A percentile compares a stretch with the other conserved stretches of the same genome.
These are phyloP conservation scores for Ganoderma leucocontextum DNA, from an alignment of 1,284 basidiomycete genomes.

Conservation along the genomic window DNA sequence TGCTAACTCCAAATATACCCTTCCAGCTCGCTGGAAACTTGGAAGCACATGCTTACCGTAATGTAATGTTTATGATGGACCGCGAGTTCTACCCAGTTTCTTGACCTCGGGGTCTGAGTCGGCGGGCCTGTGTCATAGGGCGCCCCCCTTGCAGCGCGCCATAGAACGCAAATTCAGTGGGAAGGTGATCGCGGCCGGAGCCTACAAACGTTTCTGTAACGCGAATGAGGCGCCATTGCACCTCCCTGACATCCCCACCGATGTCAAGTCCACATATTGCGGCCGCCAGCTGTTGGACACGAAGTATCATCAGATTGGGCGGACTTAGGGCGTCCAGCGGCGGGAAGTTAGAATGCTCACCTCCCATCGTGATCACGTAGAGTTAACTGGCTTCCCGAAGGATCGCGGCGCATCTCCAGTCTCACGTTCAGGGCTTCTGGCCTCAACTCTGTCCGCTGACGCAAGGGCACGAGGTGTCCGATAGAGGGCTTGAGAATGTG, in stretches of 20 bases:
- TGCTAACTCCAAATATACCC: background rate
- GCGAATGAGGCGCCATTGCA: background rate
- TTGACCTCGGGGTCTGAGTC: background rate
- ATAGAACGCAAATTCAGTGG: background rate
- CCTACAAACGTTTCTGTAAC: background rate
- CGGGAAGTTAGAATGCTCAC: slow-evolving; percentile 1
- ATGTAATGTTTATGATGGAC: background rate
- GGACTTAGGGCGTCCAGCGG: background rate
- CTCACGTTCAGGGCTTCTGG: slow-evolving; percentile 28
- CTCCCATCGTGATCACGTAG: background rate
- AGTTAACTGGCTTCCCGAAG: slow-evolving; percentile 5
- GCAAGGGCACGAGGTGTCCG: slow-evolving; percentile 18
- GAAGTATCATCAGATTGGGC: slow-evolving; percentile 8
- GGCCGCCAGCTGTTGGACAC: background rate
- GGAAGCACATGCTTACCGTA: background rate
- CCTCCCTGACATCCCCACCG: background rate
- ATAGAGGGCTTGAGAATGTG: slow-evolving; percentile 7
- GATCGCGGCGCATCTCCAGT: slow-evolving; percentile 9
- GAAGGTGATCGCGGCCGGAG: background rate
- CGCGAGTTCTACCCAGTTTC: background rate
- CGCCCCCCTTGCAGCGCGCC: background rate
- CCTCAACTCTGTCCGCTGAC: slow-evolving; percentile 27
- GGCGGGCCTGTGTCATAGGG: background rate
- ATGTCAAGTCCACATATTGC: background rate
- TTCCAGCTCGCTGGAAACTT: background rate